A percentile compares a stretch with the other conserved stretches of the same genome.
phyloP scores from a whole-genome alignment of 225 moss, liverwort and hornwort genomes.

The Sphagnum contortum region DNA sequence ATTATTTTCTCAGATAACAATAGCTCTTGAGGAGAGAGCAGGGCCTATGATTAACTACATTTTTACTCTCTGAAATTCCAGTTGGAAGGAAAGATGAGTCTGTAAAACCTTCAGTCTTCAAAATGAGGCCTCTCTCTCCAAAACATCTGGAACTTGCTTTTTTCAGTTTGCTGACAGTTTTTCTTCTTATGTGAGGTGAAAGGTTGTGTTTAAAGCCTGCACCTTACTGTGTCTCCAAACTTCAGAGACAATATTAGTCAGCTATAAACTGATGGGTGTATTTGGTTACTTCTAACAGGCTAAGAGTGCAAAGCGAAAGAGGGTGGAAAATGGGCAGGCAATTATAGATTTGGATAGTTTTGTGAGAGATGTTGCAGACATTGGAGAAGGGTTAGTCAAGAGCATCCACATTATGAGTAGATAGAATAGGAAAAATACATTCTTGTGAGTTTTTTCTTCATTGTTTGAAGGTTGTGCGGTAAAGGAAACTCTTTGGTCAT shows the following conservation, averaged over 20 bases:
- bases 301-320: slow-evolving; percentile 50
- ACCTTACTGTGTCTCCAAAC: no score
- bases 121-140: no score
- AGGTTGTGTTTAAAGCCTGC: background rate
- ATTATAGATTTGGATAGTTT: slow-evolving; percentile 27
- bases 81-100: background rate
- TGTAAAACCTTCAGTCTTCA: no score
- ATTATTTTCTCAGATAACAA: no score
- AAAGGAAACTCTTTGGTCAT: no score
- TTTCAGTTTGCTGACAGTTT: background rate
- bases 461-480: no score
- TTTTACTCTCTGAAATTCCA: background rate
- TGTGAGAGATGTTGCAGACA: slow-evolving; percentile 33
- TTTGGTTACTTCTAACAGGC: slow-evolving; percentile 13
- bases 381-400: slow-evolving; percentile 71
- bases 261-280: background rate
- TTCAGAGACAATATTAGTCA: no score
- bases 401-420: slow-evolving; percentile 18
- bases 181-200: background rate
- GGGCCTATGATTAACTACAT: background rate
- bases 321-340: slow-evolving; percentile 24
- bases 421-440: no score
- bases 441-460: no score
- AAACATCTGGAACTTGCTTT: background rate
- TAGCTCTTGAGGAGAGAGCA: background rate